phyloP scores from a whole-genome alignment of 2,329 filamentous ascomycete species.

The Verticillium nonalfalfae region DNA sequence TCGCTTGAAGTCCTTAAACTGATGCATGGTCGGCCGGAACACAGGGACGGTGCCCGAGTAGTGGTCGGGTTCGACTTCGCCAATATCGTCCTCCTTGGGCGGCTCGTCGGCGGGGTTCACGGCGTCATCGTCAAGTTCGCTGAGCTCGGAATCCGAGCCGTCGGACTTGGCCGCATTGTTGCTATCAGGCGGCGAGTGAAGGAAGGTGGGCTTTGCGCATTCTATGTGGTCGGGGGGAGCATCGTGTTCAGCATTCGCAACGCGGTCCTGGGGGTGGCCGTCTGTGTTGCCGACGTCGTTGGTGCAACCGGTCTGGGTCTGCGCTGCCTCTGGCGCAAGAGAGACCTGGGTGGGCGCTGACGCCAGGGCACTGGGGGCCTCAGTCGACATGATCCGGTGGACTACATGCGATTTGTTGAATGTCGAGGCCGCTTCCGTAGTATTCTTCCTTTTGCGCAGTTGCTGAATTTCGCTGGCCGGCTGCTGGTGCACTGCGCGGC shows the following conservation, averaged over 20 bases:
- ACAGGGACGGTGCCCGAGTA: slow-evolving; percentile 90
- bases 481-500: not conserved
- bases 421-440: not conserved
- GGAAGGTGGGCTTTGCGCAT: slow-evolving; percentile 37
- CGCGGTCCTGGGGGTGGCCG: slow-evolving; percentile 16
- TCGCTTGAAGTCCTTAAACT: slow-evolving; percentile 88
- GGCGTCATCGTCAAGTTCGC: slow-evolving; percentile 55
- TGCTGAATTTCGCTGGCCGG: not conserved
- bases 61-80: slow-evolving; percentile 76
- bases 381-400: slow-evolving; percentile 45
- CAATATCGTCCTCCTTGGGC: slow-evolving; percentile 53
- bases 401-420: slow-evolving; percentile 34
- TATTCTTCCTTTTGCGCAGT: not conserved
- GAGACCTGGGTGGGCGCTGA: slow-evolving; percentile 24
- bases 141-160: slow-evolving; percentile 58
- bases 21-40: slow-evolving; percentile 90
- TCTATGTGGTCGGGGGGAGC: slow-evolving; percentile 20
- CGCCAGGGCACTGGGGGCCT: slow-evolving; percentile 44
- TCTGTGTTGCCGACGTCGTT: slow-evolving; percentile 10
- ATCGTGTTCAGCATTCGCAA: slow-evolving; percentile 13
- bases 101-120: slow-evolving; percentile 14
- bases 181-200: slow-evolving; percentile 59
- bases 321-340: slow-evolving; percentile 9
- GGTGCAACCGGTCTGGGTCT: slow-evolving; percentile 3
- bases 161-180: slow-evolving; percentile 55